Percentiles rank a stretch among this genome's conserved stretches.
These are phyloP conservation scores for Phaeomoniella chlamydospora DNA, from an alignment of 2,329 filamentous ascomycete genomes.

Conservation along the genomic window DNA sequence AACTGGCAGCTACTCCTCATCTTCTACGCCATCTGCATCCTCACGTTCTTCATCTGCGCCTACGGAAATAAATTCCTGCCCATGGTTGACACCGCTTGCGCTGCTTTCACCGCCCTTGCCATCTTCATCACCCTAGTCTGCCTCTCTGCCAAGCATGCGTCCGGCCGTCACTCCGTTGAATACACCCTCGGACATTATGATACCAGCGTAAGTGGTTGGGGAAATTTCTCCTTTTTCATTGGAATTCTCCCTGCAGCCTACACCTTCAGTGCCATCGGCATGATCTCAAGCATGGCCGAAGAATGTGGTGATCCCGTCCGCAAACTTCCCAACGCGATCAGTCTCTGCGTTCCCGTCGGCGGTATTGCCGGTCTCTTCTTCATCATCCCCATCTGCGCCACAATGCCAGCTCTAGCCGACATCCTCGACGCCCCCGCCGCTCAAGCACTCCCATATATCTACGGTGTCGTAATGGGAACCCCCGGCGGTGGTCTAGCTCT, in stretches of 20 bases:
- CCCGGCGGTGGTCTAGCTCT: slow-evolving; percentile 32
- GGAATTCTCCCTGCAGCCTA: slow-evolving; percentile 45
- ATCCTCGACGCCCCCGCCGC: slow-evolving; percentile 28
- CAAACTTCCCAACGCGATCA: slow-evolving; percentile 38
- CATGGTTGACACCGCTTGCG: slow-evolving; percentile 43
- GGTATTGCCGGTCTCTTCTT: slow-evolving; percentile 41
- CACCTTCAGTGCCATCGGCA: slow-evolving; percentile 45
- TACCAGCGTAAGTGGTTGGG: slow-evolving; percentile 40
- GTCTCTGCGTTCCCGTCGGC: slow-evolving; percentile 37
- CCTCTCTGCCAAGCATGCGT: slow-evolving; percentile 38
- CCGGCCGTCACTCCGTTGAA: slow-evolving; percentile 35
- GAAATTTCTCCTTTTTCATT: slow-evolving; percentile 47
- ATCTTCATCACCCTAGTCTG: slow-evolving; percentile 44
- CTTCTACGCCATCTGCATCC: slow-evolving; percentile 53
- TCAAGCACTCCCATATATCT: slow-evolving; percentile 37
- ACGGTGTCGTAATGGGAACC: slow-evolving; percentile 32
- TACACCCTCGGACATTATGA: slow-evolving; percentile 45
- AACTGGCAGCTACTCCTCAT: slow-evolving; percentile 57
- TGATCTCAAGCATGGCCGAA: slow-evolving; percentile 50
- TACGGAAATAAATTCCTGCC: slow-evolving; percentile 56
- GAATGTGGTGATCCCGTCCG: slow-evolving; percentile 38
- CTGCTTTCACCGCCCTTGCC: slow-evolving; percentile 38
- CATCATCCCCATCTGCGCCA: slow-evolving; percentile 37
- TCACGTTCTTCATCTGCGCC: slow-evolving; percentile 50
- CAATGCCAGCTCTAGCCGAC: slow-evolving; percentile 30